phyloP scores from a whole-genome alignment of 2,329 filamentous ascomycete species.

The Colletotrichum theobromicola region DNA sequence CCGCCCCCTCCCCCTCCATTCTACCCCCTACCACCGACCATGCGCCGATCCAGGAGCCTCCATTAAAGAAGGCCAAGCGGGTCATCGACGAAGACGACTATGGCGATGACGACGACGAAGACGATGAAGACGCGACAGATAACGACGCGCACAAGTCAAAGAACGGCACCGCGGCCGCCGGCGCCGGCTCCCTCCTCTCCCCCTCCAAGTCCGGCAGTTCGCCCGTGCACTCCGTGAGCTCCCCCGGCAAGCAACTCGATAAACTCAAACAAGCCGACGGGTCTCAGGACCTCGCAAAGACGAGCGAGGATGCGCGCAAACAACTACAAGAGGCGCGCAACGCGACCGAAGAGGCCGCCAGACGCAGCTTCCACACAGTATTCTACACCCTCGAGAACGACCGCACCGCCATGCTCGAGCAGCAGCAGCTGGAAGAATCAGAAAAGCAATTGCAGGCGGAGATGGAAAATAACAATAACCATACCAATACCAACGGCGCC shows the following conservation, averaged over 20 bases:
- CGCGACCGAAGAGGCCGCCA: slow-evolving; percentile 87
- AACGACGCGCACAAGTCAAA: slow-evolving; percentile 59
- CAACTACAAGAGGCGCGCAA: slow-evolving; percentile 91
- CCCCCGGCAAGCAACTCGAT: slow-evolving; percentile 58
- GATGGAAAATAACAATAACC: slow-evolving; percentile 73
- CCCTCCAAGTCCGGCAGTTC: slow-evolving; percentile 74
- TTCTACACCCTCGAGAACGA: slow-evolving; percentile 97
- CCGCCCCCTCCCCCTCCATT: slow-evolving; percentile 41
- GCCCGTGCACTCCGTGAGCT: slow-evolving; percentile 66
- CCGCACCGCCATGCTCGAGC: slow-evolving; percentile 94
- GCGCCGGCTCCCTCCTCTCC: slow-evolving; percentile 66
- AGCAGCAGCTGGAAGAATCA: slow-evolving; percentile 94
- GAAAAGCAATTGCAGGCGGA: slow-evolving; percentile 96
- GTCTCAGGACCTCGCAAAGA: slow-evolving; percentile 64
- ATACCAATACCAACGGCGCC: slow-evolving; percentile 52
- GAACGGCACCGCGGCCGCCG: slow-evolving; percentile 54
- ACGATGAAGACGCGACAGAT: slow-evolving; percentile 71
- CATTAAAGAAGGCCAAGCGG: slow-evolving; percentile 76
- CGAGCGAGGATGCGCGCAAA: slow-evolving; percentile 88
- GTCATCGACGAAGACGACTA: slow-evolving; percentile 86
- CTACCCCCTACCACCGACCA: slow-evolving; percentile 64
- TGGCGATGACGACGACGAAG: slow-evolving; percentile 82
- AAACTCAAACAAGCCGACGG: slow-evolving; percentile 57
- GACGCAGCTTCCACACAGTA: slow-evolving; percentile 88
- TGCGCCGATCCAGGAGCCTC: slow-evolving; percentile 62